phyloP scores from a whole-genome alignment of 352 stramenopile genomes.

The Blastocystis sp. region DNA sequence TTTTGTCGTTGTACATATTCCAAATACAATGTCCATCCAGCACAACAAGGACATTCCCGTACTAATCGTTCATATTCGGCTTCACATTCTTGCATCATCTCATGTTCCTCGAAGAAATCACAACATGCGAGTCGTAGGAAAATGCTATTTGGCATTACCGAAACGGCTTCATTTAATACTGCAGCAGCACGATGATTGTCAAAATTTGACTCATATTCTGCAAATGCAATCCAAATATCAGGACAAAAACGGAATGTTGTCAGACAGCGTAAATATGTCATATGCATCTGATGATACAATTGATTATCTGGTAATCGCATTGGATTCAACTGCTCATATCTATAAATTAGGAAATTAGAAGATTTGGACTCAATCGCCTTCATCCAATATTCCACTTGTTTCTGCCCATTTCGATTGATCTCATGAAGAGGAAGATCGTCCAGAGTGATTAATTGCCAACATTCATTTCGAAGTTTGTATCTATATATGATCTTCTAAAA shows the following conservation, averaged over 20 bases:
- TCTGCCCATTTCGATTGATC: background rate
- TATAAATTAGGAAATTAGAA: background rate
- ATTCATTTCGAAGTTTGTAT: constrained; percentile 16
- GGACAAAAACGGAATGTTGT: constrained; percentile 38
- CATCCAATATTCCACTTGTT: constrained; percentile 52
- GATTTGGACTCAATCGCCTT: background rate
- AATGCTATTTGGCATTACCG: constrained; percentile 5
- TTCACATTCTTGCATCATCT: background rate
- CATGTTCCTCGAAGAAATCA: constrained; percentile 40
- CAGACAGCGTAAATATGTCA: constrained; percentile 50
- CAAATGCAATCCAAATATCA: constrained; percentile 47
- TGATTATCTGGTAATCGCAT: constrained; percentile 21
- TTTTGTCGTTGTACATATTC: constrained; percentile 14
- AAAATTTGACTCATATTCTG: constrained; percentile 27
- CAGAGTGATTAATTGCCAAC: constrained; percentile 29
- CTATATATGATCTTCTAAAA: background rate
- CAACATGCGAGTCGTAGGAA: constrained; percentile 36
- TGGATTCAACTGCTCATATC: constrained; percentile 50
- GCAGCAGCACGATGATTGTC: background rate
- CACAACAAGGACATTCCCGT: background rate
- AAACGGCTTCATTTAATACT: background rate
- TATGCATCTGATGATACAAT: constrained; percentile 48
- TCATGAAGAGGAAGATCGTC: constrained; percentile 28
- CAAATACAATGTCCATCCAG: constrained; percentile 25
- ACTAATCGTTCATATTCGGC: background rate